Base-by-base conservation (phyloP, 1,284 basidiomycete species). In the Laetiporus sulphureus region DNA sequence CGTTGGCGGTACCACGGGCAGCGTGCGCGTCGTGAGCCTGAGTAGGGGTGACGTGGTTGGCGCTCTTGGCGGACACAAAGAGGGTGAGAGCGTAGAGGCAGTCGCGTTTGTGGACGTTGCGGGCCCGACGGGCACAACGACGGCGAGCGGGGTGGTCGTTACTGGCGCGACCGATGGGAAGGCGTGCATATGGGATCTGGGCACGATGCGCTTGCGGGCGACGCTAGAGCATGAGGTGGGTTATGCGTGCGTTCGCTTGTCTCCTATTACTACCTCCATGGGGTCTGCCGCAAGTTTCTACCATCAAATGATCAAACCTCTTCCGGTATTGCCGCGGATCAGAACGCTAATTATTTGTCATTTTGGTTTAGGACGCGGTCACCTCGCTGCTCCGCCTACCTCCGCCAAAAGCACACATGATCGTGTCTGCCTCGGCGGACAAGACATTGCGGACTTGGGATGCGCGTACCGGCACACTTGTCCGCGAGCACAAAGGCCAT, bases 101-200 rank as follows among this genome's bases (percentile, higher is more conserved):
- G 75, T 96, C 25, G 77, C 77, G 40, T 98, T 97, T 58, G 73
- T 95, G 34, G 88, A 92, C 53, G 72, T 41, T 37, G 48, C 50
- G 11, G 53, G 49, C 21, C 43, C 45, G 22, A 36, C 46, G 1
- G 42, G 45, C n/a, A 45, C 54, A 35, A 68, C 61, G 33, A 80
- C 72, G 5, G 73, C 73, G 35, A 82, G 63, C 10, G 77, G 84
- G 23, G 77, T 90, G 12, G 86, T 86, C 21, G 80, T 93, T 1
- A 93, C 89, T 1, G 93, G 88, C 6, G 92, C 79, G 2, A 98
- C 94, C 7, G 96, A 99, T 59, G 93, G 94, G 0, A 93, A 90
- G 61, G 86, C 84, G 20, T 91, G 88, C 57, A 83, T 97, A 32
- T 98, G 93, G 92, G 95, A 99, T 65, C 71, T 95, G 30, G 75